These are phyloP conservation scores for Saccharomyces hybrid DNA, from an alignment of 1,139 yeast species.

Conservation along the genomic window DNA sequence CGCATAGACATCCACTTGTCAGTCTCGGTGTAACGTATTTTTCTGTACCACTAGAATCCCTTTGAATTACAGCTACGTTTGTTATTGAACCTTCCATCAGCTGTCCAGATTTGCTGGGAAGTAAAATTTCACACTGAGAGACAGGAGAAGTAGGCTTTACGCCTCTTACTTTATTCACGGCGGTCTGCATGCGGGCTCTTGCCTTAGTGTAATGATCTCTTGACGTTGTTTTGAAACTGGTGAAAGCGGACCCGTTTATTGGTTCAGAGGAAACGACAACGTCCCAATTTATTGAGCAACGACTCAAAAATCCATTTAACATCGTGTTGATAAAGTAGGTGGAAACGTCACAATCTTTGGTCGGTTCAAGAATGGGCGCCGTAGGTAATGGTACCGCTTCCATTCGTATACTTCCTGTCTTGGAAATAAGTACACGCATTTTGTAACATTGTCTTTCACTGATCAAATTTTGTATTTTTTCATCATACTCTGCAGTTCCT, in stretches of 20 bases:
- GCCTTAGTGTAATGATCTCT: constrained; percentile 60
- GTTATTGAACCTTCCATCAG: constrained; percentile 83
- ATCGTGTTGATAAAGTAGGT: constrained; percentile 18
- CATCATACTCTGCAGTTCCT: constrained; percentile 21
- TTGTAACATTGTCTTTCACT: constrained; percentile 41
- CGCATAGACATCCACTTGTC: constrained; percentile 76
- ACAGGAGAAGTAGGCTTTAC: not conserved
- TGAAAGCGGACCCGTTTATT: constrained; percentile 60
- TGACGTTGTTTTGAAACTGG: constrained; percentile 81
- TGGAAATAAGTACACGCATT: constrained; percentile 47
- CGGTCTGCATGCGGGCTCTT: constrained; percentile 41
- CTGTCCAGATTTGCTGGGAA: constrained; percentile 53
- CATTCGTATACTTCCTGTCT: constrained; percentile 38
- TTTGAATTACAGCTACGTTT: constrained; percentile 57
- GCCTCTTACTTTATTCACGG: constrained; percentile 31
- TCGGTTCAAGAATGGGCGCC: not conserved
- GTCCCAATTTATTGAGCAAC: constrained; percentile 40
- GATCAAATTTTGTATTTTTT: constrained; percentile 13
- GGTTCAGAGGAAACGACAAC: constrained; percentile 54
- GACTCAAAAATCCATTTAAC: constrained; percentile 23
- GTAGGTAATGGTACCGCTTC: constrained; percentile 41
- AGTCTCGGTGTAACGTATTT: constrained; percentile 77
- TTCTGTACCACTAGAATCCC: constrained; percentile 9
- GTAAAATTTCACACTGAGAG: constrained; percentile 53
- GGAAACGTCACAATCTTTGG: not conserved